Evolutionary conservation across 2,329 filamentous ascomycete species (phyloP).

Genomic region (Colletotrichum sp.): DNA sequence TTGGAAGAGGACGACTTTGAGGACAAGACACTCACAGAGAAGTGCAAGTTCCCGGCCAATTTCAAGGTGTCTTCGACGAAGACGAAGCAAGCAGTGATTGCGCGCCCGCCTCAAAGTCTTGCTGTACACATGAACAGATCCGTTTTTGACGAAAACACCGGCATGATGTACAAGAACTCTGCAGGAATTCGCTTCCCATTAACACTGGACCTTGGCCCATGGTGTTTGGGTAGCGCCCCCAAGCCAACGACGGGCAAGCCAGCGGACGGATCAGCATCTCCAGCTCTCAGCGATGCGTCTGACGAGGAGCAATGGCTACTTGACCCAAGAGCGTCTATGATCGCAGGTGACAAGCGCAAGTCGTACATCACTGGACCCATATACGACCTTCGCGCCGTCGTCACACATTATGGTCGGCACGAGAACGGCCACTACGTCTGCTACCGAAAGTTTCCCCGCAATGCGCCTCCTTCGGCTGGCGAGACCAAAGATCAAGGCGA

Average conservation of each 20-base stretch:
- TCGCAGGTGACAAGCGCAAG: constrained; percentile 58
- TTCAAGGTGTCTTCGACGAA: constrained; percentile 81
- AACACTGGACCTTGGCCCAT: constrained; percentile 77
- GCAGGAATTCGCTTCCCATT: constrained; percentile 80
- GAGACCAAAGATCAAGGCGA: constrained; percentile 32
- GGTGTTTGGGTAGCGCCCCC: constrained; percentile 74
- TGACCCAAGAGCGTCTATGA: constrained; percentile 75
- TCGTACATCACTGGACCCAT: constrained; percentile 62
- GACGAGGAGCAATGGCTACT: constrained; percentile 71
- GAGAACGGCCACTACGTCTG: constrained; percentile 97
- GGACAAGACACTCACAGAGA: constrained; percentile 66
- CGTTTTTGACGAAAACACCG: constrained; percentile 84
- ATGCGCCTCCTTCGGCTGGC: constrained; percentile 18
- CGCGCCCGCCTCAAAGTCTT: constrained; percentile 79
- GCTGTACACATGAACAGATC: constrained; percentile 91
- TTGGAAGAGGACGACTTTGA: constrained; percentile 83
- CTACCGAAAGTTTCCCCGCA: constrained; percentile 72
- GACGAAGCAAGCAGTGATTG: constrained; percentile 87
- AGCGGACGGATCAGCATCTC: neutral
- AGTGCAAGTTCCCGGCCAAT: constrained; percentile 70
- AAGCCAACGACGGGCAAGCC: constrained; percentile 27
- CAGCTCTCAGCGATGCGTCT: neutral
- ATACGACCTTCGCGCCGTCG: constrained; percentile 82
- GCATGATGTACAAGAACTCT: constrained; percentile 81
- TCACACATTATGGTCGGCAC: constrained; percentile 89